Evolutionary conservation across 352 stramenopile species (phyloP).

Genomic region (Globisporangium perplexum): DNA sequence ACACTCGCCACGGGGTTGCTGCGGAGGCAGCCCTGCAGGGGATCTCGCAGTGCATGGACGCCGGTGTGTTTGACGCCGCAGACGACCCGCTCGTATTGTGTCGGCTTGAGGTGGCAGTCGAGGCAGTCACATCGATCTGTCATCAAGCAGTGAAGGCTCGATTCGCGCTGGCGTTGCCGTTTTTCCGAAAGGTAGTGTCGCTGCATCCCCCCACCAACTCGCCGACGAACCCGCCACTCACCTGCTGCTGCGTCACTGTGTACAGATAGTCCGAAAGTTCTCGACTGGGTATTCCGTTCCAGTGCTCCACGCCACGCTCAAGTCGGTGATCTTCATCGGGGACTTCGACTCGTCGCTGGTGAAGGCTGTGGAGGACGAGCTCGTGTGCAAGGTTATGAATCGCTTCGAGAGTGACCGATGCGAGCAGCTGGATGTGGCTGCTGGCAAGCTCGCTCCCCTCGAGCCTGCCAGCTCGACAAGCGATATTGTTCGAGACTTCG

Average conservation of each 20-base stretch:
- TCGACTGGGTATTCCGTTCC: constrained; percentile 24
- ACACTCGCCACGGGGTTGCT: constrained; percentile 59
- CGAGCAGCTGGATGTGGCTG: constrained; percentile 10
- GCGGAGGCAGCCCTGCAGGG: constrained; percentile 42
- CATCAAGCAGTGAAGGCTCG: constrained; percentile 74
- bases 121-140: constrained; percentile 63
- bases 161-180: constrained; percentile 48
- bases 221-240: background rate
- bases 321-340: constrained; percentile 70
- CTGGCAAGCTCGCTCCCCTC: constrained; percentile 10
- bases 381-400: constrained; percentile 71
- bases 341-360: constrained; percentile 62
- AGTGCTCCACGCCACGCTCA: constrained; percentile 64
- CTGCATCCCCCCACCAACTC: no score
- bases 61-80: constrained; percentile 41
- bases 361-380: constrained; percentile 62
- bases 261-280: constrained; percentile 49
- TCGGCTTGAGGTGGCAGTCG: constrained; percentile 45
- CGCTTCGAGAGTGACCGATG: constrained; percentile 45
- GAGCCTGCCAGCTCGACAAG: constrained; percentile 10
- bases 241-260: background rate
- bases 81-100: constrained; percentile 25
- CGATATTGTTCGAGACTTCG: constrained; percentile 30
- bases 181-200: constrained; percentile 58
- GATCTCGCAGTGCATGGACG: constrained; percentile 56